A percentile compares a stretch with the other conserved stretches of the same genome.
Evolutionary conservation across 2,329 filamentous ascomycete genomes (phyloP).

Genomic region (Tetracladium maxilliforme): DNA sequence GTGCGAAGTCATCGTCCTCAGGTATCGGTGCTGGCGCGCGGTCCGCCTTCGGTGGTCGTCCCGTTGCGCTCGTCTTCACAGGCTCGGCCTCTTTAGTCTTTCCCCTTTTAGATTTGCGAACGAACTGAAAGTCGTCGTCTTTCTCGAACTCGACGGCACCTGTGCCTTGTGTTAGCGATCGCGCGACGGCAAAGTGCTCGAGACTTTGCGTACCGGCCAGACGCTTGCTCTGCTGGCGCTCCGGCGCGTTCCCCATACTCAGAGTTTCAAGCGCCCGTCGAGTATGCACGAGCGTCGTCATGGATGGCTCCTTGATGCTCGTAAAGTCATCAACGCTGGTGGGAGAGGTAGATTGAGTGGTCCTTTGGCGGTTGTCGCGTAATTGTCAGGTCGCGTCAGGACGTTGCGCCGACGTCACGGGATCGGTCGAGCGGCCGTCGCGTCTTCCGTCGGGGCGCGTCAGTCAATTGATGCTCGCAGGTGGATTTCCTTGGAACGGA

Average conservation of each 20-base stretch:
- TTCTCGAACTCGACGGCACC: conserved; percentile 30
- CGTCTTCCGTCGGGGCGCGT: too few species aligned
- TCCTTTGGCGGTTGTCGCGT: too few species aligned
- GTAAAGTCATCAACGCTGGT: too few species aligned
- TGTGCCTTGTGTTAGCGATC: not conserved
- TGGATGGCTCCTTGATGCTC: too few species aligned
- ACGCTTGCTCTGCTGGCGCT: conserved; percentile 48
- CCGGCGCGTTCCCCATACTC: conserved; percentile 49
- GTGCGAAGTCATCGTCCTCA: too few species aligned
- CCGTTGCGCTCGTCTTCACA: conserved; percentile 21
- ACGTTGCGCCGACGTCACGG: too few species aligned
- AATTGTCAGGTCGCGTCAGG: too few species aligned
- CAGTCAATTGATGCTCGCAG: too few species aligned
- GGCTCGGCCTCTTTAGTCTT: conserved; percentile 48
- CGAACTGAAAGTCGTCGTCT: conserved; percentile 65
- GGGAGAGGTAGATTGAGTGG: too few species aligned
- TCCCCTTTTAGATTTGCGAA: conserved; percentile 48
- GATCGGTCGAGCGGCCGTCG: too few species aligned
- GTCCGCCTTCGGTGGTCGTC: conserved; percentile 21
- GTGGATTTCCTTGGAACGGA: too few species aligned
- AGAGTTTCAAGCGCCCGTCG: conserved; percentile 50
- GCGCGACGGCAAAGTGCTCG: conserved; percentile 2
- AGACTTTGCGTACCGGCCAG: conserved; percentile 37
- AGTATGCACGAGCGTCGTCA: conserved; percentile 54
- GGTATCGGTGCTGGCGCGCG: conserved; percentile 18